Conservation (phyloP, 371 early-diverging fungal genomes). For the Mucor circinelloides region DNA sequence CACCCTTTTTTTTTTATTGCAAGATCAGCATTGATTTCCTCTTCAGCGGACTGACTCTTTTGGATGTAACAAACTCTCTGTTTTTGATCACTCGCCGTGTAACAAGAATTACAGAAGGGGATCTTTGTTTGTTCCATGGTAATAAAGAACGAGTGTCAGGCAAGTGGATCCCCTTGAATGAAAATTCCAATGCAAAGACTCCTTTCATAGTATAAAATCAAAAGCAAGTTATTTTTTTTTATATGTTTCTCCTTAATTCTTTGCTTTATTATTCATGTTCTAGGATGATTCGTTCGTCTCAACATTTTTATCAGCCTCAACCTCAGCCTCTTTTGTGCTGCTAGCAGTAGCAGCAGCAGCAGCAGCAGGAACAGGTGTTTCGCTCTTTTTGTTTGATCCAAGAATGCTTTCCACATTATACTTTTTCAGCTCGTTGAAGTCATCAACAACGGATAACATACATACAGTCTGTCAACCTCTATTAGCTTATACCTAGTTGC, state of each 20-base stretch:
- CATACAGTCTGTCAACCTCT: conserved; percentile 58
- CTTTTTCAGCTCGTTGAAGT: conserved; percentile 65
- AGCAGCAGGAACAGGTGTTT: background rate
- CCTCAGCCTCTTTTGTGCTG: background rate
- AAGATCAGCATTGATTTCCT: background rate
- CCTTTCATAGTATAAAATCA: background rate
- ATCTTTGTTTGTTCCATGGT: background rate
- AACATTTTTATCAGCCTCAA: background rate
- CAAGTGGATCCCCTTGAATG: background rate
- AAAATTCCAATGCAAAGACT: conserved; percentile 3
- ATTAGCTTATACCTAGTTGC: background rate
- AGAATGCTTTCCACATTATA: conserved; percentile 69
- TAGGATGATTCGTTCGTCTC: background rate
- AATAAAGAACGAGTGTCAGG: background rate
- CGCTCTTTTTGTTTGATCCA: conserved; percentile 21
- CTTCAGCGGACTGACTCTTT: conserved; percentile 7
- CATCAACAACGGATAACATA: conserved; percentile 70
- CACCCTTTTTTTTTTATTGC: background rate
- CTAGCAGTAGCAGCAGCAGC: background rate
- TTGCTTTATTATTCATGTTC: background rate
- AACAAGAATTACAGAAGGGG: background rate
- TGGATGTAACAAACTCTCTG: background rate
- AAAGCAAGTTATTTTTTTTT: background rate
- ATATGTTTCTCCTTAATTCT: background rate
- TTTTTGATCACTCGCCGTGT: background rate